phyloP scores from a whole-genome alignment of 257 asterid species.

The Verbena officinalis region DNA sequence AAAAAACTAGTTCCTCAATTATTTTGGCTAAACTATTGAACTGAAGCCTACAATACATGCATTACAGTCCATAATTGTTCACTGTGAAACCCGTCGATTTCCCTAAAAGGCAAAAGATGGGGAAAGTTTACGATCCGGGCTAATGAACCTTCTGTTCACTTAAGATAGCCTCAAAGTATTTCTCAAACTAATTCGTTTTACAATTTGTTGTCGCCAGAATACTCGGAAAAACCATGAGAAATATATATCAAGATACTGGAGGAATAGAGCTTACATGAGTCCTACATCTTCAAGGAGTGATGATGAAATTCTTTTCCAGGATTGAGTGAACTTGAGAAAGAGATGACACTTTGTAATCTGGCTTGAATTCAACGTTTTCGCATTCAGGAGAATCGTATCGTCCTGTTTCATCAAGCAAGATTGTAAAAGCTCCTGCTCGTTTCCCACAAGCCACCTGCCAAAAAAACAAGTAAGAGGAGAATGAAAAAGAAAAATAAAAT shows the following conservation, averaged over 20 bases:
- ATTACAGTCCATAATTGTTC: background rate
- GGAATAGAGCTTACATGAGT: conserved; percentile 8
- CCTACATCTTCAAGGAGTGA: conserved; percentile 40
- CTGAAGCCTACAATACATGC: too few species aligned
- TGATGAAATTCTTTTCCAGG: conserved; percentile 61
- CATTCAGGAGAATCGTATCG: conserved; percentile 69
- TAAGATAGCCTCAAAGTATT: background rate
- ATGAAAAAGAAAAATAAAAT: background rate
- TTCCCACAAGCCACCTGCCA: conserved; percentile 93
- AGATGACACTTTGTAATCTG: conserved; percentile 80
- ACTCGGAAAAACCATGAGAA: background rate
- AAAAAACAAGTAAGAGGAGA: background rate
- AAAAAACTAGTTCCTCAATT: too few species aligned
- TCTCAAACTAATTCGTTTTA: background rate
- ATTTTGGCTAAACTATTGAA: too few species aligned
- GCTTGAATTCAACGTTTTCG: conserved; percentile 57
- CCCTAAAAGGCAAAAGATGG: background rate
- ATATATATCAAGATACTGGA: conserved; percentile 8
- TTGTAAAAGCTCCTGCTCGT: conserved; percentile 80
- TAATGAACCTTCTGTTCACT: conserved; percentile 20
- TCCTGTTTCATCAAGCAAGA: conserved; percentile 95
- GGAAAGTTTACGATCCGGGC: background rate
- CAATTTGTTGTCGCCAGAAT: conserved; percentile 8
- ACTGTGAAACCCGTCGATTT: background rate
- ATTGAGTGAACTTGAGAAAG: conserved; percentile 64